These are phyloP conservation scores for Wickerhamomyces silvicola DNA, from an alignment of 805 yeast genomes.

Conservation along the genomic window DNA sequence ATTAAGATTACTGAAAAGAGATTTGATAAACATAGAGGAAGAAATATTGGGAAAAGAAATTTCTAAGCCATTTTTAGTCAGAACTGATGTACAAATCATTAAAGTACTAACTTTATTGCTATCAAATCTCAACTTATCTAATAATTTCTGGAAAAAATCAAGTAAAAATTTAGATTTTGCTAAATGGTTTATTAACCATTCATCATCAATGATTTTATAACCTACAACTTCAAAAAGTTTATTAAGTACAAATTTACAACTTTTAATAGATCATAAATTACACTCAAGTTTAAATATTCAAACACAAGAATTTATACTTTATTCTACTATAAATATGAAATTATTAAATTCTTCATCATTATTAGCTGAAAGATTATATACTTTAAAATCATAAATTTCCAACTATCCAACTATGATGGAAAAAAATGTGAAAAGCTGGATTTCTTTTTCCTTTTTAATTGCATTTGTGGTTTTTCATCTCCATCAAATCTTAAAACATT, in stretches of 20 bases:
- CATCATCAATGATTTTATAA: slow-evolving; percentile 8
- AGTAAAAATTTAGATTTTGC: slow-evolving; percentile 5
- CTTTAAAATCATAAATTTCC: slow-evolving; percentile 14
- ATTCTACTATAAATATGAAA: slow-evolving; percentile 18
- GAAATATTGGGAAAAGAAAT: slow-evolving; percentile 3
- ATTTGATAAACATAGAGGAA: slow-evolving; percentile 7
- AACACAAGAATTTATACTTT: slow-evolving; percentile 15
- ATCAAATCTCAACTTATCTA: slow-evolving; percentile 9
- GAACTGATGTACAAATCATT: slow-evolving; percentile 20
- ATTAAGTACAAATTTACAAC: slow-evolving; percentile 19
- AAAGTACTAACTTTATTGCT: slow-evolving; percentile 13
- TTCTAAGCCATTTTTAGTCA: slow-evolving; percentile 16
- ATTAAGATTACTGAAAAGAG: slow-evolving; percentile 5
- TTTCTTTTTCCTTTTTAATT: slow-evolving; percentile 13
- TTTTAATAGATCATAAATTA: slow-evolving; percentile 18
- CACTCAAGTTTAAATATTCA: slow-evolving; percentile 4
- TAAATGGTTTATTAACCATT: slow-evolving; percentile 12
- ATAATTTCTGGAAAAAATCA: slow-evolving; percentile 5
- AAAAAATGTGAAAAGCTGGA: slow-evolving; percentile 21
- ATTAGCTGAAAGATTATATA: slow-evolving; percentile 15
- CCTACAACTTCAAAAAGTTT: slow-evolving; percentile 16
- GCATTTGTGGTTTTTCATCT: slow-evolving; percentile 14
- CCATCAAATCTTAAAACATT: slow-evolving; percentile 8
- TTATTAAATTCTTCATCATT: slow-evolving; percentile 16
- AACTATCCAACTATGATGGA: slow-evolving; percentile 20